These are phyloP conservation scores for Oxyria digyna DNA, from an alignment of 148 eudicot species.

Conservation along the genomic window DNA sequence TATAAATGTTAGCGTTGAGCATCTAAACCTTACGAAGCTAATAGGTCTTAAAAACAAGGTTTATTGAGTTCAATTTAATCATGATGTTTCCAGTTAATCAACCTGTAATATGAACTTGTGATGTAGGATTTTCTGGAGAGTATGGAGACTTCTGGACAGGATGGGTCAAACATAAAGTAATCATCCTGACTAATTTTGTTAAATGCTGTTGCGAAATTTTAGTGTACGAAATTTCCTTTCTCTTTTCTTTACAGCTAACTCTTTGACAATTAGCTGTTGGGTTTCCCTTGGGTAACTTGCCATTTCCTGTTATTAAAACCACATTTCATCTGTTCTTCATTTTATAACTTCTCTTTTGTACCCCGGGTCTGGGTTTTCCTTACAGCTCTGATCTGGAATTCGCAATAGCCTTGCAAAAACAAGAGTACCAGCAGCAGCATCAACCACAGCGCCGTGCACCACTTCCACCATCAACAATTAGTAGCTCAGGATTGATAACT, in stretches of 20 bases:
- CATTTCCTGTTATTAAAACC: too few relatives aligned
- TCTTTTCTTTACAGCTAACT: not conserved
- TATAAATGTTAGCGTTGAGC: too few relatives aligned
- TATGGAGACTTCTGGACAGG: not conserved
- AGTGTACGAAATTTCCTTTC: not conserved
- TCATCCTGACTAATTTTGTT: not conserved
- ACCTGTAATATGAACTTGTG: not conserved
- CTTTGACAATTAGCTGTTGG: not conserved
- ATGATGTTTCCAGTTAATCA: not conserved
- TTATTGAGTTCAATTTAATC: not conserved
- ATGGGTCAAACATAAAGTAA: not conserved
- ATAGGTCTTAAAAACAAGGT: not conserved
- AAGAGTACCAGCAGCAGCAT: slow-evolving; percentile 56
- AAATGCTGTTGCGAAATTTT: not conserved
- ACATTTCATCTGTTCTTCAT: not conserved
- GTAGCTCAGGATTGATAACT: slow-evolving; percentile 43
- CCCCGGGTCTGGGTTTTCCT: not conserved
- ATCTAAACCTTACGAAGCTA: too few relatives aligned
- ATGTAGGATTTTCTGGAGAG: not conserved
- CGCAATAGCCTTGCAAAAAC: slow-evolving; percentile 86
- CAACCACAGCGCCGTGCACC: slow-evolving; percentile 24
- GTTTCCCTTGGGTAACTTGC: too few relatives aligned
- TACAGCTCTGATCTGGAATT: slow-evolving; percentile 75
- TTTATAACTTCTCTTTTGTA: too few relatives aligned
- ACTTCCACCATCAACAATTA: slow-evolving; percentile 11